Evolutionary conservation across 2,329 filamentous ascomycete genomes (phyloP).

Genomic region (Cordyceps cicadae): DNA sequence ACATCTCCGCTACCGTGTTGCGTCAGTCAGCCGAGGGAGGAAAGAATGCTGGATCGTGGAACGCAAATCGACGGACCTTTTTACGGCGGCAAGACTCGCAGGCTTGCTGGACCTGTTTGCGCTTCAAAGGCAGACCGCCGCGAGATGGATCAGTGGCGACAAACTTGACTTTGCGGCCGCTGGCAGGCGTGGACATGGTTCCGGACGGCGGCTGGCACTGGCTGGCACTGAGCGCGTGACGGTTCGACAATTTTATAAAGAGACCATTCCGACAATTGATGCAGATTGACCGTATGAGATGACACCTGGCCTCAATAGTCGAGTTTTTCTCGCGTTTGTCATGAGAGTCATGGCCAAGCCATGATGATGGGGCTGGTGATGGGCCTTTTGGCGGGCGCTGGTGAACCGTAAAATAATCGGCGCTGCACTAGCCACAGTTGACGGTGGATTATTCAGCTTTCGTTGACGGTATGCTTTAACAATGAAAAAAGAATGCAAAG

Average conservation of each 20-base stretch:
- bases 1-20: conserved; percentile 32
- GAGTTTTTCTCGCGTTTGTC: not conserved
- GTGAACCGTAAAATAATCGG: not conserved
- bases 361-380: conserved; percentile 1
- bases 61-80: conserved; percentile 32
- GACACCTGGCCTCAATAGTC: not conserved
- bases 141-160: conserved; percentile 44
- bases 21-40: not conserved
- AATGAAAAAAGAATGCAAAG: too few relatives aligned
- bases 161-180: conserved; percentile 39
- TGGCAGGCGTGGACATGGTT: conserved; percentile 8
- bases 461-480: not conserved
- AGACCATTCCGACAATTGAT: not conserved
- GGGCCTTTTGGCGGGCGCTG: not conserved
- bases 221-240: not conserved
- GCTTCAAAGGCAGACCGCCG: conserved; percentile 47
- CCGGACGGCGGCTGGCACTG: not conserved
- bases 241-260: not conserved
- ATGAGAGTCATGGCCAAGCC: not conserved
- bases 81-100: conserved; percentile 47
- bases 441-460: conserved; percentile 1
- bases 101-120: conserved; percentile 51
- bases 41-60: too few relatives aligned
- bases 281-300: not conserved
- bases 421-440: not conserved